Percentiles rank a stretch among this genome's conserved stretches.
Conservation (phyloP, 2,329 filamentous ascomycete genomes). For the Diaporthe aspalathi region DNA sequence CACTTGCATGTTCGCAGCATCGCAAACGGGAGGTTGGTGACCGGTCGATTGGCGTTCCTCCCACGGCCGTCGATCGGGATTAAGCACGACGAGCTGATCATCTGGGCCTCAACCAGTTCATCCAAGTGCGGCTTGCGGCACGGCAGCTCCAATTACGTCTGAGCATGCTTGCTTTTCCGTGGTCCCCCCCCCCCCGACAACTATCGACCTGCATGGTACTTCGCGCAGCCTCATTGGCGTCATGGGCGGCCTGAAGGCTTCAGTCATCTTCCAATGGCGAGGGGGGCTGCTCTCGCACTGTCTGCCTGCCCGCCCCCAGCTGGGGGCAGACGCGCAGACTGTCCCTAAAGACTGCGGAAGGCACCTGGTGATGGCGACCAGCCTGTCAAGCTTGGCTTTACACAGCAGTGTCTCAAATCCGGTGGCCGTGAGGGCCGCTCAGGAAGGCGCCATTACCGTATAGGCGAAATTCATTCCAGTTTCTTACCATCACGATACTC, state of each 20-base stretch:
- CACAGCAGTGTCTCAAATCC: constrained; percentile 34
- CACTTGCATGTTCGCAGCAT: not conserved
- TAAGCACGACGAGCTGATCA: constrained; percentile 21
- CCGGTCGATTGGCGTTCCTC: not conserved
- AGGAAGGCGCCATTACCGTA: constrained; percentile 28
- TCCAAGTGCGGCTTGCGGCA: constrained; percentile 33
- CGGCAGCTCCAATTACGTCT: constrained; percentile 32
- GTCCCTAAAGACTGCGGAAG: constrained; percentile 26
- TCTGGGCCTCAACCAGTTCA: constrained; percentile 21
- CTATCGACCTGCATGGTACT: constrained; percentile 32
- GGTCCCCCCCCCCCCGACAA: constrained; percentile 22
- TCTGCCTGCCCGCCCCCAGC: constrained; percentile 22
- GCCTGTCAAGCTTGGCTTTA: constrained; percentile 30
- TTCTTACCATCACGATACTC: constrained; percentile 26
- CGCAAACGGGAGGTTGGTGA: constrained; percentile 15
- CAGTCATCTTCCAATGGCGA: constrained; percentile 25
- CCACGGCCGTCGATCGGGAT: not conserved
- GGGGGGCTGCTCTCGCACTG: constrained; percentile 22
- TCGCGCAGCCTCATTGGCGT: constrained; percentile 30
- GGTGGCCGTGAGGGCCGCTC: constrained; percentile 28
- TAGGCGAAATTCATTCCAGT: constrained; percentile 38
- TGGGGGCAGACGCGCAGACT: constrained; percentile 22
- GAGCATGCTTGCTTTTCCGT: constrained; percentile 32
- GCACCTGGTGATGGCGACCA: constrained; percentile 7
- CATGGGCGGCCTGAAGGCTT: constrained; percentile 27